Percentiles rank a stretch among this genome's conserved stretches.
Evolutionary conservation across 1,284 basidiomycete genomes (phyloP).

Genomic region (Austroboletus novae-zelandiae): DNA sequence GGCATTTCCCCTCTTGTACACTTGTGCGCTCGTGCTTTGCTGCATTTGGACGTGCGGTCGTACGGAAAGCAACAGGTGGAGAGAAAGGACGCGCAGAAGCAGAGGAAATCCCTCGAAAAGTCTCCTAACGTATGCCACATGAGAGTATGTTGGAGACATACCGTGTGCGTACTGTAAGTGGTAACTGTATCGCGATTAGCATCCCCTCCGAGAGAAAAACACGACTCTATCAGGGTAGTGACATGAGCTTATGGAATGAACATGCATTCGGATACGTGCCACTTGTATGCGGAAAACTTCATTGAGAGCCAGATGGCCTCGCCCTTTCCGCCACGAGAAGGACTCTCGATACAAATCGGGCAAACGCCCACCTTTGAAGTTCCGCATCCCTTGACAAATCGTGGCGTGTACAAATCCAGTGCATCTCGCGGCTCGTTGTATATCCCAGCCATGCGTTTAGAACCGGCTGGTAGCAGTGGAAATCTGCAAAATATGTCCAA

Average conservation of each 20-base stretch:
- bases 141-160: constrained; percentile 28
- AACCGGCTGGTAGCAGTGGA: constrained; percentile 31
- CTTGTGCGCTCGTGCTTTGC: constrained; percentile 57
- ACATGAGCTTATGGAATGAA: constrained; percentile 5
- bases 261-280: constrained; percentile 35
- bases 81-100: constrained; percentile 66
- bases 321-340: constrained; percentile 60
- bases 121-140: constrained; percentile 1
- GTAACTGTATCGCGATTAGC: constrained; percentile 45
- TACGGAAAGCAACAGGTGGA: constrained; percentile 66
- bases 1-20: constrained; percentile 71
- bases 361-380: constrained; percentile 71
- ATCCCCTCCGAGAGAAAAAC: constrained; percentile 4
- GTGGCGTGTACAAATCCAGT: constrained; percentile 74
- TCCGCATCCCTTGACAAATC: constrained; percentile 72
- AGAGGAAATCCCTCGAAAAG: constrained; percentile 55
- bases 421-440: constrained; percentile 56
- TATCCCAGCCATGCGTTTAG: constrained; percentile 45
- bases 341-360: constrained; percentile 68
- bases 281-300: constrained; percentile 84
- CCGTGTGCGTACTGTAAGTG: constrained; percentile 80
- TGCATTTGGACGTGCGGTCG: constrained; percentile 40
- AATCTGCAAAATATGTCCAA: constrained; percentile 26
- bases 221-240: constrained; percentile 16
- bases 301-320: constrained; percentile 68